A percentile compares a stretch with the other conserved stretches of the same genome.
These are phyloP conservation scores for Priceomyces carsonii DNA, from an alignment of 805 yeast genomes.

Conservation along the genomic window DNA sequence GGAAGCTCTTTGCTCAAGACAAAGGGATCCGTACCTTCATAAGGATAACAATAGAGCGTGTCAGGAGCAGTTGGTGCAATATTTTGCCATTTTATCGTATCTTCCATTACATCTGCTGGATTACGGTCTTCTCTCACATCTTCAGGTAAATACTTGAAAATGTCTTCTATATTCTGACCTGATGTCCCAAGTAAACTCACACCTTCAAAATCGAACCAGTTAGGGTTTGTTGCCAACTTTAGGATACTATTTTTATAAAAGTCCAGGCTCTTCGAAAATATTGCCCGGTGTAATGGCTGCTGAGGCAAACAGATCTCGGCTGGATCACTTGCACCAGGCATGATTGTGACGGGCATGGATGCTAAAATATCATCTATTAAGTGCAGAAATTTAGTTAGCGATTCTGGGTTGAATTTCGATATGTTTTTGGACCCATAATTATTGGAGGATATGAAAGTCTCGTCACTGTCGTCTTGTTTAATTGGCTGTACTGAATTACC, in stretches of 20 bases:
- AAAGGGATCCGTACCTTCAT: constrained; percentile 75
- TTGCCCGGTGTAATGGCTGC: constrained; percentile 80
- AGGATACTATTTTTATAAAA: constrained; percentile 41
- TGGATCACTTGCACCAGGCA: constrained; percentile 89
- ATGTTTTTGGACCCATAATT: constrained; percentile 54
- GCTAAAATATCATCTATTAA: constrained; percentile 57
- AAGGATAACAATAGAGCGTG: constrained; percentile 89
- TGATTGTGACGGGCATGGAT: constrained; percentile 66
- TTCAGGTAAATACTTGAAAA: constrained; percentile 59
- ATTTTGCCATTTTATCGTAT: constrained; percentile 80
- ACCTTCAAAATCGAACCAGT: constrained; percentile 62
- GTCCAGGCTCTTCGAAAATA: constrained; percentile 52
- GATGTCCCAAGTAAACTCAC: constrained; percentile 67
- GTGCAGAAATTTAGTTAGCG: constrained; percentile 57
- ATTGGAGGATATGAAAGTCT: constrained; percentile 34
- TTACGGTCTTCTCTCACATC: constrained; percentile 44
- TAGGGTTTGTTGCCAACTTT: constrained; percentile 58
- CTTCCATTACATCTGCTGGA: constrained; percentile 46
- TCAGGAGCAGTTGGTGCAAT: constrained; percentile 95
- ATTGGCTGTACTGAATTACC: constrained; percentile 63
- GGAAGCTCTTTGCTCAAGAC: constrained; percentile 70
- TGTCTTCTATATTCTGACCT: constrained; percentile 84
- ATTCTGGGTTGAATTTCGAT: constrained; percentile 49
- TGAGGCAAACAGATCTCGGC: constrained; percentile 86
- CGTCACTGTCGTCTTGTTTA: constrained; percentile 23